These are phyloP conservation scores for Thuidium tamariscinum DNA, from an alignment of 225 moss, liverwort and hornwort genomes.

Conservation along the genomic window DNA sequence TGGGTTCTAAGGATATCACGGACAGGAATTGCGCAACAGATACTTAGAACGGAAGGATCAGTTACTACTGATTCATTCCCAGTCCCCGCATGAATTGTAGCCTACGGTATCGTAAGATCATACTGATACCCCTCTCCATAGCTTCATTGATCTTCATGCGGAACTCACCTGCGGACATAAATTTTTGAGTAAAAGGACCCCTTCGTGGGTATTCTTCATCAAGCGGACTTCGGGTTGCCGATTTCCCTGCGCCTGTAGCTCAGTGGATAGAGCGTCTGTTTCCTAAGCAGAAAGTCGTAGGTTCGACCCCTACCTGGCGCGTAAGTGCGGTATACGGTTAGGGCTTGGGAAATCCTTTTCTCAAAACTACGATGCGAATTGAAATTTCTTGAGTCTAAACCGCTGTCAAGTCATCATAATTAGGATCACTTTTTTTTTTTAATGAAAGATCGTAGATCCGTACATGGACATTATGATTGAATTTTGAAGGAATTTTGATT, in stretches of 20 bases:
- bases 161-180: background rate
- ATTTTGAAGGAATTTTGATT: no score
- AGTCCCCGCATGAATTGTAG: background rate
- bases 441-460: background rate
- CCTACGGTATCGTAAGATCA: background rate
- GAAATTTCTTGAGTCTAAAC: no score
- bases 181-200: accelerated
- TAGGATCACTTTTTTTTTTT: background rate
- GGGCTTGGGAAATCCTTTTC: accelerated
- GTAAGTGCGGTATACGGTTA: accelerated
- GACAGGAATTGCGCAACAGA: background rate
- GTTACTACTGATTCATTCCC: background rate
- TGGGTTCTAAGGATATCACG: background rate
- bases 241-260: background rate
- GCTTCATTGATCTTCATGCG: background rate
- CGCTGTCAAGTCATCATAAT: background rate
- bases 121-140: background rate
- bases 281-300: background rate
- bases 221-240: background rate
- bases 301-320: background rate
- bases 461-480: no score
- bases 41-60: background rate
- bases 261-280: background rate
- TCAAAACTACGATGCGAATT: accelerated
- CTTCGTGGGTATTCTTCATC: accelerated